Conservation (phyloP, 176 grass and related monocot species). For the Eragrostis curvula region DNA sequence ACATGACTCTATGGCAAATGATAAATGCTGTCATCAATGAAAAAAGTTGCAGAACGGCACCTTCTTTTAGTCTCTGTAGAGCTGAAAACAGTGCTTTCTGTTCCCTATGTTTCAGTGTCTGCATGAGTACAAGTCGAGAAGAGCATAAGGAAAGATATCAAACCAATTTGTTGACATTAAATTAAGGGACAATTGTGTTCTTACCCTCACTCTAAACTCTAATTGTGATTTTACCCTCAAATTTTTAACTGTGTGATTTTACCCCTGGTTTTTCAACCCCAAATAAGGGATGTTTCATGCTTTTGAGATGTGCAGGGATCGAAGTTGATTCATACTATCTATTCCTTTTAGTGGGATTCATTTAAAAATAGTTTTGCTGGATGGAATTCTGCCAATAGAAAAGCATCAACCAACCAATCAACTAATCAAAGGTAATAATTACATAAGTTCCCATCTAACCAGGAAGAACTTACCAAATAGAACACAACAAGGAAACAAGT, state of each 20-base stretch:
- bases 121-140: conserved; percentile 29
- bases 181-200: no score
- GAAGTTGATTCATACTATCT: background rate
- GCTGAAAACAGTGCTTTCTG: conserved; percentile 67
- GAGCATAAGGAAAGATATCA: conserved; percentile 15
- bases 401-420: conserved; percentile 8
- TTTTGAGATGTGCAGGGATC: conserved; percentile 19
- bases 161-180: background rate
- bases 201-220: no score
- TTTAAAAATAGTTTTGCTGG: background rate
- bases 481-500: background rate
- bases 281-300: background rate
- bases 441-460: conserved; percentile 2
- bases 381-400: background rate
- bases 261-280: no score
- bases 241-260: no score
- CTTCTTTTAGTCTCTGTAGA: conserved; percentile 80
- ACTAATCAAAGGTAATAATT: background rate
- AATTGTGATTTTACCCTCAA: no score
- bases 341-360: background rate
- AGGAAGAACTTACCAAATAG: background rate
- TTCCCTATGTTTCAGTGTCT: conserved; percentile 50
- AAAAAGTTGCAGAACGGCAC: conserved; percentile 38
- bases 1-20: background rate
- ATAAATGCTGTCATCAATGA: conserved; percentile 10